phyloP scores from a whole-genome alignment of 129 eudicot genomes.

The Silybum marianum region DNA sequence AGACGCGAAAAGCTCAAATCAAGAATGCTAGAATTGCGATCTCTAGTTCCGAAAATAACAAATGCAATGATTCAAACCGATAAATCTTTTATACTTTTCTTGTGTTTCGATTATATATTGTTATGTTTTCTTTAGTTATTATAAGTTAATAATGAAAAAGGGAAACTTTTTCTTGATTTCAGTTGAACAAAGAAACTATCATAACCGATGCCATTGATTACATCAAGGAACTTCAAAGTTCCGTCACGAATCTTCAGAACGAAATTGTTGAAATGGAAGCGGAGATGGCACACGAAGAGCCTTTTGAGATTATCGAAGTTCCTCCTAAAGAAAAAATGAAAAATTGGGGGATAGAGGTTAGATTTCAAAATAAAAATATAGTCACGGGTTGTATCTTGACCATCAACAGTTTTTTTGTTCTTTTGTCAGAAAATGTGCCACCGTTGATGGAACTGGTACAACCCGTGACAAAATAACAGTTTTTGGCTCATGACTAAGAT shows the following conservation, averaged over 20 bases:
- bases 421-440: neutral
- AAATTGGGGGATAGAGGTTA: constrained; percentile 62
- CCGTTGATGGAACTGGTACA: neutral
- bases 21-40: constrained; percentile 69
- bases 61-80: constrained; percentile 52
- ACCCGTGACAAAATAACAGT: neutral
- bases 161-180: constrained; percentile 18
- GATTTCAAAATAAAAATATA: neutral
- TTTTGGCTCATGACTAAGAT: neutral
- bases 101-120: neutral
- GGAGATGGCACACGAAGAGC: constrained; percentile 36
- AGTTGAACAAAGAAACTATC: constrained; percentile 74
- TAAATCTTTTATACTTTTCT: neutral
- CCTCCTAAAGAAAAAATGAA: constrained; percentile 50
- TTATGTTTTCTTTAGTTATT: neutral
- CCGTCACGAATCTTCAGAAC: constrained; percentile 46
- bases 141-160: neutral
- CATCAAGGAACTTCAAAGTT: constrained; percentile 55
- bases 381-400: neutral
- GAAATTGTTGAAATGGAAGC: constrained; percentile 61
- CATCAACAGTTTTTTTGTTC: neutral
- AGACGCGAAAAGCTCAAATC: constrained; percentile 70
- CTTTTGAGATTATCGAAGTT: constrained; percentile 23
- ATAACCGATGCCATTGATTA: constrained; percentile 74
- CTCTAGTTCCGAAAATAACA: constrained; percentile 82